Evolutionary conservation across 768 basidiomycete genomes (phyloP).

Genomic region (Cubamyces sp.): DNA sequence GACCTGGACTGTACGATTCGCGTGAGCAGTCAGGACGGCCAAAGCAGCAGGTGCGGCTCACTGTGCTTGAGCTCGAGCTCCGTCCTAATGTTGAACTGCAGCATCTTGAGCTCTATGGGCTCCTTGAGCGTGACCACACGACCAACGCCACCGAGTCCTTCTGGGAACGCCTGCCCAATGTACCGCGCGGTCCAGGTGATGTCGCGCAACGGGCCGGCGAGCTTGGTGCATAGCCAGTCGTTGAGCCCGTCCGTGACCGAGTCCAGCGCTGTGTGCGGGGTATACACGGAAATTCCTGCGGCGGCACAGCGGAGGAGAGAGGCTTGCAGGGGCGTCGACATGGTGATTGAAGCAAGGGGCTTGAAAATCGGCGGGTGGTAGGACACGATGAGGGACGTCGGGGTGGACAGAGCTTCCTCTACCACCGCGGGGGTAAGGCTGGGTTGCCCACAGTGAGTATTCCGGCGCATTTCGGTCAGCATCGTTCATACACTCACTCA

Average conservation of each 20-base stretch:
- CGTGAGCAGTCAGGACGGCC: constrained; percentile 28
- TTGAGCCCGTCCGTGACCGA: constrained; percentile 84
- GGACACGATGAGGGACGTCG: constrained; percentile 70
- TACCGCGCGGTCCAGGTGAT: constrained; percentile 33
- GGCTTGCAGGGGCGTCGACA: constrained; percentile 76
- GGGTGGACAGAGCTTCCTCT: constrained; percentile 63
- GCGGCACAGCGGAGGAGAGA: constrained; percentile 82
- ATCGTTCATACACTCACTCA: constrained; percentile 38
- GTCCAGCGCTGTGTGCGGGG: constrained; percentile 89
- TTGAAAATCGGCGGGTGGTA: constrained; percentile 90
- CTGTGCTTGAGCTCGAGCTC: constrained; percentile 63
- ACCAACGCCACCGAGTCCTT: constrained; percentile 59
- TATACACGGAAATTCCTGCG: constrained; percentile 83
- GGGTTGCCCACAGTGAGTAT: neutral
- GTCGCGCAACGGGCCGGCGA: constrained; percentile 37
- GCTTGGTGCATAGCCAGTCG: constrained; percentile 75
- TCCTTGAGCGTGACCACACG: constrained; percentile 65
- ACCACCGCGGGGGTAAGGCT: constrained; percentile 78
- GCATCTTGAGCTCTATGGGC: constrained; percentile 58
- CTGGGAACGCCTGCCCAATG: constrained; percentile 35
- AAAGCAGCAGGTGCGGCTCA: constrained; percentile 37
- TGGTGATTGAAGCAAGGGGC: constrained; percentile 73
- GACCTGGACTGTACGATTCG: constrained; percentile 59
- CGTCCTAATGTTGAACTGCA: constrained; percentile 71
- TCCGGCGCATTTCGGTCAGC: neutral